A percentile compares a stretch with the other conserved stretches of the same genome.
phyloP scores from a whole-genome alignment of 2,329 filamentous ascomycete species.

The Colletotrichum gigasporum region DNA sequence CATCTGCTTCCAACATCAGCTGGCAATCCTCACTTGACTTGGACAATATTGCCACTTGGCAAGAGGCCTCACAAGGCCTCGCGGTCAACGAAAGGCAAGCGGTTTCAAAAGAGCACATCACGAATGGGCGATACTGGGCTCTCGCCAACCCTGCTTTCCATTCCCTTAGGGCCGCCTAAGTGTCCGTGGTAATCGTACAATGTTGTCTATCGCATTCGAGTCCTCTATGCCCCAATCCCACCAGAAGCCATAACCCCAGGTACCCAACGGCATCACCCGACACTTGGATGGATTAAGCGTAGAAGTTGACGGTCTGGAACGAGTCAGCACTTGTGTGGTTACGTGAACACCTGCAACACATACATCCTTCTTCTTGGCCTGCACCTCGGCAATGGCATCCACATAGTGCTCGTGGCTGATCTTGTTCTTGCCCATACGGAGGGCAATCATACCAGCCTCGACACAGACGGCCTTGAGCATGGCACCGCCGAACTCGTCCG shows the following conservation, averaged over 20 bases:
- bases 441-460: conserved; percentile 98
- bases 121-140: neutral
- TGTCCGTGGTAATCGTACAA: conserved; percentile 33
- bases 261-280: conserved; percentile 17
- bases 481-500: conserved; percentile 97
- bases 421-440: conserved; percentile 94
- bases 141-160: conserved; percentile 25
- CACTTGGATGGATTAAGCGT: conserved; percentile 49
- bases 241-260: conserved; percentile 27
- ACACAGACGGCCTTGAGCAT: conserved; percentile 99
- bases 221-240: conserved; percentile 31
- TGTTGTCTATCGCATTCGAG: conserved; percentile 31
- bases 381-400: conserved; percentile 96
- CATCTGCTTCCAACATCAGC: neutral
- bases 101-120: neutral
- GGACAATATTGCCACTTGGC: conserved; percentile 17
- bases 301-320: conserved; percentile 65
- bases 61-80: conserved; percentile 8
- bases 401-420: conserved; percentile 99
- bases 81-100: neutral
- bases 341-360: conserved; percentile 42
- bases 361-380: conserved; percentile 92
- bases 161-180: conserved; percentile 28
- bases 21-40: neutral
- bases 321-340: conserved; percentile 36